Evolutionary conservation across 768 basidiomycete species (phyloP).

Genomic region (Phanerodontia chrysosporium): DNA sequence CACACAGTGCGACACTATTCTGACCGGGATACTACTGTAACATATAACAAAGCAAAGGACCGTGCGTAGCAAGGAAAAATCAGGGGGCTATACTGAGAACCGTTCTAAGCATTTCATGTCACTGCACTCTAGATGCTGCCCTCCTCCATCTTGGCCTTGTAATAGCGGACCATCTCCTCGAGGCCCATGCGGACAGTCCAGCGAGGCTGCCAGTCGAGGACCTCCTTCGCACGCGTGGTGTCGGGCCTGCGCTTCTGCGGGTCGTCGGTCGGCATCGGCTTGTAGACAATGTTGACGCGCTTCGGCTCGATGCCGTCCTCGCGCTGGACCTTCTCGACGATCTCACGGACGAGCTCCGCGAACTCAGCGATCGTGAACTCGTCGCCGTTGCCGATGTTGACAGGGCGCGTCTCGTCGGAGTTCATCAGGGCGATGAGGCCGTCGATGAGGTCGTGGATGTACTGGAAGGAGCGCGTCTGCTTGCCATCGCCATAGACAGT

Average conservation of each 20-base stretch:
- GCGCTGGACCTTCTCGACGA: slow-evolving; percentile 89
- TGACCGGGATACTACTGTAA: neutral
- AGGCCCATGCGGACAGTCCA: slow-evolving; percentile 93
- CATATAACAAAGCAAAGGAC: neutral
- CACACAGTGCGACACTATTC: neutral
- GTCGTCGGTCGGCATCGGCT: slow-evolving; percentile 86
- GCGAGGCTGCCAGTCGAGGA: slow-evolving; percentile 84
- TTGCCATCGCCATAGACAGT: slow-evolving; percentile 93
- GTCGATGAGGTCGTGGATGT: slow-evolving; percentile 95
- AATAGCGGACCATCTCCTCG: slow-evolving; percentile 93
- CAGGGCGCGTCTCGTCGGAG: slow-evolving; percentile 86
- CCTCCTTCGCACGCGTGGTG: slow-evolving; percentile 82
- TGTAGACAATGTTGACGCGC: slow-evolving; percentile 67
- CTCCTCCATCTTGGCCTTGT: slow-evolving; percentile 85
- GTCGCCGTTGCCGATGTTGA: slow-evolving; percentile 94
- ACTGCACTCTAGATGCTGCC: slow-evolving; percentile 54
- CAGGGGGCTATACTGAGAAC: neutral
- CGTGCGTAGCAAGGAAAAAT: neutral
- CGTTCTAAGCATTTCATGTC: neutral
- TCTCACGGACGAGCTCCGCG: slow-evolving; percentile 86
- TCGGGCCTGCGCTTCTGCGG: slow-evolving; percentile 93
- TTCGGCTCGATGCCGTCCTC: slow-evolving; percentile 63
- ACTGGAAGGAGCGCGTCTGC: slow-evolving; percentile 96
- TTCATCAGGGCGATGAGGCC: slow-evolving; percentile 95
- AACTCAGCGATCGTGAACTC: slow-evolving; percentile 97